phyloP scores from a whole-genome alignment of 768 basidiomycete species.

The Hydnomerulius pinastri region DNA sequence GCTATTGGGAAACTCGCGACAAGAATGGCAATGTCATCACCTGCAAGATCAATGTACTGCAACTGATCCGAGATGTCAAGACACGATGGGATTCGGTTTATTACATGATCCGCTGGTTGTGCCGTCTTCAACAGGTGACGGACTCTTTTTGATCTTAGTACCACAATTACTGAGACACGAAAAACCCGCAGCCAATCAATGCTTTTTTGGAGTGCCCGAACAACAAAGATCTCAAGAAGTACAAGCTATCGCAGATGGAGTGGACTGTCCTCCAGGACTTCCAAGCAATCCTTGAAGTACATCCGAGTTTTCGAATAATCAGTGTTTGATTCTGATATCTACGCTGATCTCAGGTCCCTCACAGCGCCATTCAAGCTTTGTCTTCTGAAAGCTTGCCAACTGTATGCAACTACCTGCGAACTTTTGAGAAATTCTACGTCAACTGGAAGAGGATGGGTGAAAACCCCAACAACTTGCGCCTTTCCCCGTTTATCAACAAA shows the following conservation, averaged over 20 bases:
- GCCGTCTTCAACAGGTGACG: not conserved
- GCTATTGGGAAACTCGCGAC: not conserved
- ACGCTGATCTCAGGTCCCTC: not conserved
- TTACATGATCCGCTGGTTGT: conserved; percentile 32
- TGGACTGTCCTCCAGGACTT: conserved; percentile 3
- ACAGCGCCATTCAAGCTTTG: not conserved
- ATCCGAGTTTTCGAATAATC: too few relatives aligned
- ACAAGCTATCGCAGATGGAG: not conserved
- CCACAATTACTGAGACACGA: not conserved
- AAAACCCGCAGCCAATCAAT: not conserved
- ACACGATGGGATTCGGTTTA: conserved; percentile 42
- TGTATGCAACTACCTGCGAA: not conserved
- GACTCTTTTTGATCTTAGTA: not conserved
- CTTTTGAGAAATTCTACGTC: not conserved
- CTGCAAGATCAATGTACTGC: not conserved
- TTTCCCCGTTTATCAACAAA: not conserved
- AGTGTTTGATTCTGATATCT: not conserved
- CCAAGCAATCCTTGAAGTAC: conserved; percentile 1
- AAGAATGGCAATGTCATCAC: not conserved
- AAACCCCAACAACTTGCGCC: not conserved
- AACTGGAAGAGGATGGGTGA: not conserved
- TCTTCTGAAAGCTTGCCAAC: not conserved
- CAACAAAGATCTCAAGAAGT: not conserved
- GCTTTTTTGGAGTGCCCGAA: not conserved
- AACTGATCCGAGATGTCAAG: conserved; percentile 31